Base-by-base conservation (phyloP, 345 rosid genomes). In the Trapa incisa region DNA sequence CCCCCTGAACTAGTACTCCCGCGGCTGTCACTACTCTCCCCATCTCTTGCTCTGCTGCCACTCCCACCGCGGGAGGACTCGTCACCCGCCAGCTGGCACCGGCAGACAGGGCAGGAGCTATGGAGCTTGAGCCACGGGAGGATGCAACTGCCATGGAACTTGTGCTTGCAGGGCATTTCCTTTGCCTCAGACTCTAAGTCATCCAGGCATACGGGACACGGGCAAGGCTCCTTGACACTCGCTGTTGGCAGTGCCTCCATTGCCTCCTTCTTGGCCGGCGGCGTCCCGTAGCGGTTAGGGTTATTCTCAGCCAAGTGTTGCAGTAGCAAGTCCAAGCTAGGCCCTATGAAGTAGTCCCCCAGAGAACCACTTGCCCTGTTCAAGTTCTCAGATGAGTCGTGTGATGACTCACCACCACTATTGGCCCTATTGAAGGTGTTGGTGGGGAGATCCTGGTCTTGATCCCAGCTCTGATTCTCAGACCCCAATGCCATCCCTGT, bases 121-220 rank as follows among this genome's bases (percentile, higher is more conserved):
- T 89, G 98, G 72, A 88, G 87, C 76, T 88, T 91, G 70, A 92
- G 80, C 98, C 98, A 92, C 10, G 96, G 96, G 71, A 87, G 67
- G 76, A 92, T 77, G 45, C 98, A 92, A 11, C 74, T 74, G 22
- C 75, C 67, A 50, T 92, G 98, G 69, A 89, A 92, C 85, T 73
- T 89, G 71, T 92, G 98, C 78, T 83, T 82, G 75, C 98, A 92
- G 1, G 96, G 96, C 96, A 89, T 89, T 78, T 92, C 91, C 75
- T 75, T 92, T 0, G 85, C 92, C 64, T 81, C 86, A 0, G 65
- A 48, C 6, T 85, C 87, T 65, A 88, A 78, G 69, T 88, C 93
- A 79, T 92, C 96, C 78, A 92, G 82, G 76, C 98, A 92, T 58
- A 92, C 91, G 0, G 84, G 72, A 76, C 96, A 92, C 63, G 85